Evolutionary conservation across 116 monocot species (phyloP).

Genomic region (Cymodocea nodosa): DNA sequence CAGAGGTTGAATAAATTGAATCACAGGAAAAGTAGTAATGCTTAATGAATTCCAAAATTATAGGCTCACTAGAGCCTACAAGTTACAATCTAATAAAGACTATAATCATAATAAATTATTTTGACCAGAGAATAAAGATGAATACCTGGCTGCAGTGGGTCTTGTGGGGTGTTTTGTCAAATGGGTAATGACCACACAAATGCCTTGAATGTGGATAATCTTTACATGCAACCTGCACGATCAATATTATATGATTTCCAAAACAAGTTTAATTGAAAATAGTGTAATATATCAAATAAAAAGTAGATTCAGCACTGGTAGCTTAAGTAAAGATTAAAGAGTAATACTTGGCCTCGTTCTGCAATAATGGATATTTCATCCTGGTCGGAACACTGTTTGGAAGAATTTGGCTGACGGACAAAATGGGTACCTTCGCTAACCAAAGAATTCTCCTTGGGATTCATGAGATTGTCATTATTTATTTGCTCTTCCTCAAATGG

Average conservation of each 20-base stretch:
- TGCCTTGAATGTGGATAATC: constrained; percentile 62
- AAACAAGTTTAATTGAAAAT: neutral
- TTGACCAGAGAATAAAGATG: neutral
- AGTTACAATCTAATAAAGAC: neutral
- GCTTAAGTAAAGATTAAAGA: neutral
- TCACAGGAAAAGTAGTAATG: too few species aligned
- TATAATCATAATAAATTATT: neutral
- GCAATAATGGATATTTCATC: constrained; percentile 20
- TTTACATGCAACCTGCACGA: constrained; percentile 41
- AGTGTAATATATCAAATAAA: neutral
- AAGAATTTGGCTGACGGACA: neutral
- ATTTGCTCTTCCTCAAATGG: constrained; percentile 4
- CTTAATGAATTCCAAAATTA: too few species aligned
- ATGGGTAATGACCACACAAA: constrained; percentile 31
- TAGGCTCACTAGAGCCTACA: too few species aligned
- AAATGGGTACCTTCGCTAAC: neutral
- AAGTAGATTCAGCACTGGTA: neutral
- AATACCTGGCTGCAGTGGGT: constrained; percentile 33
- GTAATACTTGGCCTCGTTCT: constrained; percentile 25
- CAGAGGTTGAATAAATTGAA: too few species aligned
- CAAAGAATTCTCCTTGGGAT: neutral
- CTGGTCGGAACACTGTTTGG: neutral
- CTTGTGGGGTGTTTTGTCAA: constrained; percentile 34
- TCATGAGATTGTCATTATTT: neutral
- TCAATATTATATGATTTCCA: too few species aligned